These are phyloP conservation scores for Cladobotryum mycophilum DNA, from an alignment of 2,329 filamentous ascomycete species.

Conservation along the genomic window DNA sequence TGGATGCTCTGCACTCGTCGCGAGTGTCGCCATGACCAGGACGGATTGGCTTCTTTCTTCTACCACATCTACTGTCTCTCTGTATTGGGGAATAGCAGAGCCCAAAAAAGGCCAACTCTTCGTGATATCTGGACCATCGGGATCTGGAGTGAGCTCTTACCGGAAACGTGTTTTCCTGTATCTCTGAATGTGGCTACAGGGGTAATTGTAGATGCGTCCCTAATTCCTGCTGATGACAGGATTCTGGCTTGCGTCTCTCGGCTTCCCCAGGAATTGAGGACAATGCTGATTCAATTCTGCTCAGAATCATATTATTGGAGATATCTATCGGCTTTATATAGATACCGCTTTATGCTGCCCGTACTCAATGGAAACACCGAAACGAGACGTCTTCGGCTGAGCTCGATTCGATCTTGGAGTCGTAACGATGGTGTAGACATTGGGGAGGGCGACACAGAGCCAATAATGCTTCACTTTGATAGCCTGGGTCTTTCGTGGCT, in stretches of 20 bases:
- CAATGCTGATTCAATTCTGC: not conserved
- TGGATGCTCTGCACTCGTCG: not conserved
- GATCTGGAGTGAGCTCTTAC: not conserved
- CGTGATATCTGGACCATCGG: constrained; percentile 1
- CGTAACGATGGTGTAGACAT: not conserved
- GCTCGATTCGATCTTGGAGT: not conserved
- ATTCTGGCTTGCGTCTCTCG: not conserved
- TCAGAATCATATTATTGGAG: not conserved
- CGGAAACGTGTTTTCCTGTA: not conserved
- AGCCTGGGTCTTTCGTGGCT: not conserved
- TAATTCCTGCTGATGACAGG: not conserved
- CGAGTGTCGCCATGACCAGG: not conserved
- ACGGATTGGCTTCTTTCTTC: not conserved
- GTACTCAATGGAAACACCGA: not conserved
- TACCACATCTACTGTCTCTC: constrained; percentile 1
- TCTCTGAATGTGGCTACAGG: not conserved
- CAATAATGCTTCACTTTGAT: not conserved
- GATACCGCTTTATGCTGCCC: not conserved
- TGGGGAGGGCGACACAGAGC: not conserved
- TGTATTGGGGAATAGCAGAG: not conserved
- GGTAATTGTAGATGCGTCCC: not conserved
- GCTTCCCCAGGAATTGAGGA: not conserved
- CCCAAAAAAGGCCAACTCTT: not conserved
- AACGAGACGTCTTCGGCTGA: not conserved
- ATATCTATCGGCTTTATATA: not conserved